Evolutionary conservation across 2,329 filamentous ascomycete genomes (phyloP).

Genomic region (Ascochyta fabae): DNA sequence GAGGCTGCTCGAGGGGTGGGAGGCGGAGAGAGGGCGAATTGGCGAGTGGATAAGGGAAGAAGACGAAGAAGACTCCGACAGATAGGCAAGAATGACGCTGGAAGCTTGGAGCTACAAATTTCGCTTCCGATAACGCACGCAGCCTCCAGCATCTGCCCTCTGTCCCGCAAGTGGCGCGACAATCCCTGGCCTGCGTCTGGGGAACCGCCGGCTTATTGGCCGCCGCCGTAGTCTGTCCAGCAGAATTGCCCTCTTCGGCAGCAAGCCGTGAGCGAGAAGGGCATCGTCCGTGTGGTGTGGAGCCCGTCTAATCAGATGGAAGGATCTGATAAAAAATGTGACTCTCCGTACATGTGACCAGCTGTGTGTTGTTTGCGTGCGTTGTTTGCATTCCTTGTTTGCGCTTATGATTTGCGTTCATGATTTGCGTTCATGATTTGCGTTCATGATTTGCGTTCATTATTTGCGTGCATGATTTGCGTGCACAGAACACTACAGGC

Average conservation of each 20-base stretch:
- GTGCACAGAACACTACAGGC: neutral
- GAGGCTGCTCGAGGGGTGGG: slow-evolving; percentile 24
- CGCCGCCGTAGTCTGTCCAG: slow-evolving; percentile 7
- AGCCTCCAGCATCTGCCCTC: slow-evolving; percentile 23
- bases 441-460: too few relatives aligned
- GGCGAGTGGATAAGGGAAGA: slow-evolving; percentile 22
- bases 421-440: too few relatives aligned
- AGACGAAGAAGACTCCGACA: slow-evolving; percentile 23
- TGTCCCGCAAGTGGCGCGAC: slow-evolving; percentile 29
- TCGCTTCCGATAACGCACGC: slow-evolving; percentile 44
- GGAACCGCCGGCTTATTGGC: slow-evolving; percentile 27
- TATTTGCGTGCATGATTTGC: too few relatives aligned
- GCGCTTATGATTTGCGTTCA: too few relatives aligned
- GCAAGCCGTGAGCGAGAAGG: slow-evolving; percentile 17
- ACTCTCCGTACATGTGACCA: neutral
- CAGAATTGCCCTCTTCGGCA: slow-evolving; percentile 19
- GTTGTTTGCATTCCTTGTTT: too few relatives aligned
- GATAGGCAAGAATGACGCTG: slow-evolving; percentile 27
- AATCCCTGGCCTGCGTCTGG: slow-evolving; percentile 23
- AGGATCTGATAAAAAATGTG: slow-evolving; percentile 16
- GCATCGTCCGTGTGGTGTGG: slow-evolving; percentile 15
- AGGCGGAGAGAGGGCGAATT: slow-evolving; percentile 31
- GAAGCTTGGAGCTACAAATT: slow-evolving; percentile 35
- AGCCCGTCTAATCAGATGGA: slow-evolving; percentile 17
- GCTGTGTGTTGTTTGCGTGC: slow-evolving; percentile 4